A percentile compares a stretch with the other conserved stretches of the same genome.
Evolutionary conservation across 495 filamentous ascomycete species (phyloP).

Genomic region (Bacidia gigantensis): DNA sequence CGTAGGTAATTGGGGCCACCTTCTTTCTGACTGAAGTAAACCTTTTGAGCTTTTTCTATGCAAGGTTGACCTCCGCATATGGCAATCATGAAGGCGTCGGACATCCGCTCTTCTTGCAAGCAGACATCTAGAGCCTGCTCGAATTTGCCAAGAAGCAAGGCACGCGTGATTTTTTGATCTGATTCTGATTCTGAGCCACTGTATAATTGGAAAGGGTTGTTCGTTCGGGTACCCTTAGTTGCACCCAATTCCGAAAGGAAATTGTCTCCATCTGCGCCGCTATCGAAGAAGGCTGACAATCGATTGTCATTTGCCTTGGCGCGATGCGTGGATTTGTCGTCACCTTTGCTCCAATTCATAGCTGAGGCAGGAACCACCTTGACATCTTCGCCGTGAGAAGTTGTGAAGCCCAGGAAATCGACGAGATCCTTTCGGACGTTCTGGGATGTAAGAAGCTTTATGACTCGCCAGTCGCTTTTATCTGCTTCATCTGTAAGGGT

Average conservation of each 20-base stretch:
- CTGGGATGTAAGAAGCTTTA: slow-evolving; percentile 71
- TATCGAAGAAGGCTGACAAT: slow-evolving; percentile 72
- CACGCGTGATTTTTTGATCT: slow-evolving; percentile 74
- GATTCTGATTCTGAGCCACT: slow-evolving; percentile 64
- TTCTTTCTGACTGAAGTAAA: slow-evolving; percentile 74
- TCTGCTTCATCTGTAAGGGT: slow-evolving; percentile 72
- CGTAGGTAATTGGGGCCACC: slow-evolving; percentile 83
- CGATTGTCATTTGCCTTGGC: slow-evolving; percentile 43
- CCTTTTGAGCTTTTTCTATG: slow-evolving; percentile 82
- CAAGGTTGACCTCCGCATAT: slow-evolving; percentile 91
- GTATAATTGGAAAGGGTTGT: slow-evolving; percentile 79
- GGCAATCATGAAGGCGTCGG: slow-evolving; percentile 95
- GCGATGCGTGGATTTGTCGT: slow-evolving; percentile 20
- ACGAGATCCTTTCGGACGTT: slow-evolving; percentile 69
- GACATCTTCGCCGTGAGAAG: slow-evolving; percentile 37
- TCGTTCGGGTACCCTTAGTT: slow-evolving; percentile 65
- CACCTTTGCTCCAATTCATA: slow-evolving; percentile 33
- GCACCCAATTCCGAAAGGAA: slow-evolving; percentile 67
- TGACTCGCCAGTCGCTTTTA: slow-evolving; percentile 88
- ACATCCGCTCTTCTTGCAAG: slow-evolving; percentile 73
- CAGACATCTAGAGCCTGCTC: slow-evolving; percentile 81
- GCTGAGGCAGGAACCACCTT: slow-evolving; percentile 38
- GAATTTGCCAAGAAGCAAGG: slow-evolving; percentile 80
- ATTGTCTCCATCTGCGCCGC: slow-evolving; percentile 57
- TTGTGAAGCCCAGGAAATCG: slow-evolving; percentile 76